Evolutionary conservation across 2,329 filamentous ascomycete genomes (phyloP).

Genomic region (Xylaria sp.): DNA sequence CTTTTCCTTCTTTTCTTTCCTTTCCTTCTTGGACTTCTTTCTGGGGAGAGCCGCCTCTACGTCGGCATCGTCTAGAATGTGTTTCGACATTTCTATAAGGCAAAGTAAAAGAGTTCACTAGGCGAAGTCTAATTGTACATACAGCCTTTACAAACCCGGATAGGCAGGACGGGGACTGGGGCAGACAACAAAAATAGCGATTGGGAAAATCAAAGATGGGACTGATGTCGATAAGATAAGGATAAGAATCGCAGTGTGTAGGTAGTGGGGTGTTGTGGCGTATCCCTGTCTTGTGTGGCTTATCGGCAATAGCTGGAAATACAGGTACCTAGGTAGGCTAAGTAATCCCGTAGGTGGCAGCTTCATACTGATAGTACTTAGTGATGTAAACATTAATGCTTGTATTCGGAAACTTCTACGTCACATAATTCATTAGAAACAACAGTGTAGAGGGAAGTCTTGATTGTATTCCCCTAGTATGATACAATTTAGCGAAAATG

Average conservation of each 20-base stretch:
- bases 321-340: background rate
- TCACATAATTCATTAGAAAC: background rate
- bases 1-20: slow-evolving; percentile 45
- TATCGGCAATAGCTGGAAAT: background rate
- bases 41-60: slow-evolving; percentile 39
- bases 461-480: slow-evolving; percentile 3
- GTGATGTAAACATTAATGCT: too few species aligned
- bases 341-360: too few species aligned
- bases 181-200: background rate
- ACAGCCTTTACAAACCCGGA: background rate
- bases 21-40: slow-evolving; percentile 50
- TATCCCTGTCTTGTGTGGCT: background rate
- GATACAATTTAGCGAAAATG: slow-evolving; percentile 11
- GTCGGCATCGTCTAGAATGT: slow-evolving; percentile 40
- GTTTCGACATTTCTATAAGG: slow-evolving; percentile 40
- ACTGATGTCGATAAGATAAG: background rate
- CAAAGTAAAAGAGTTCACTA: background rate
- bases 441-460: background rate
- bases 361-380: too few species aligned
- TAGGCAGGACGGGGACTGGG: background rate
- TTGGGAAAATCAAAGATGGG: slow-evolving; percentile 12
- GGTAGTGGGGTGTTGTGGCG: too few species aligned
- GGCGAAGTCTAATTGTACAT: background rate
- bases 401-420: too few species aligned
- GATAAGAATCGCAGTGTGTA: background rate